phyloP scores from a whole-genome alignment of 2,329 filamentous ascomycete species.

The Cordyceps cateniannulata region DNA sequence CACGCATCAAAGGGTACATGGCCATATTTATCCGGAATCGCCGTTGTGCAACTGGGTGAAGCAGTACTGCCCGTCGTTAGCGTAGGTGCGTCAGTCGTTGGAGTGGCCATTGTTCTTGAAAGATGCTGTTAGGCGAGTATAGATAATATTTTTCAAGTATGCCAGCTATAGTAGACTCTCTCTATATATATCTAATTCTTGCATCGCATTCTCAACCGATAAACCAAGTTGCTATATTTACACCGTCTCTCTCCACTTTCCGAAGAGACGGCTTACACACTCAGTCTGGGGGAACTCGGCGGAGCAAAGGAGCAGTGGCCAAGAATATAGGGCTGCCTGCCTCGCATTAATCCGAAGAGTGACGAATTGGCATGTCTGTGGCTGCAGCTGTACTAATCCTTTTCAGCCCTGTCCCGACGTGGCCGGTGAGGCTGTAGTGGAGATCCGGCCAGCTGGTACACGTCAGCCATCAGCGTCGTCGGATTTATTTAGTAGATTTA shows the following conservation, averaged over 20 bases:
- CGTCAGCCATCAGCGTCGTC: background rate
- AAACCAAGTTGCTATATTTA: background rate
- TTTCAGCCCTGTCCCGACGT: background rate
- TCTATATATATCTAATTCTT: background rate
- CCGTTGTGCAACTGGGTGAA: constrained; percentile 22
- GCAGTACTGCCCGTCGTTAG: constrained; percentile 37
- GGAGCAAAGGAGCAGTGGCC: background rate
- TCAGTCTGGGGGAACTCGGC: no score
- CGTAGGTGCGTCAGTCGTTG: constrained; percentile 15
- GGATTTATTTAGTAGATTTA: background rate
- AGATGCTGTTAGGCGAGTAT: background rate
- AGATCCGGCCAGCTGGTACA: background rate
- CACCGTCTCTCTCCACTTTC: background rate
- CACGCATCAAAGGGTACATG: constrained; percentile 26
- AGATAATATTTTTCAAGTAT: background rate
- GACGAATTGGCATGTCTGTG: background rate
- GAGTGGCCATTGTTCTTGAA: constrained; percentile 17
- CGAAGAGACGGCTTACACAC: background rate
- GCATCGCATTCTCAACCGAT: background rate
- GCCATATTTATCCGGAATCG: constrained; percentile 27
- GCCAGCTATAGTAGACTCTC: background rate
- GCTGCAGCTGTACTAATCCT: background rate
- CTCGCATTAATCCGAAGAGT: background rate
- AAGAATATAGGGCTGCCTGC: background rate
- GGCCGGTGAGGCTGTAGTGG: background rate